Percentiles rank a stretch among this genome's conserved stretches.
These are phyloP conservation scores for Cryptococcus floricola DNA, from an alignment of 1,284 basidiomycete genomes.

Conservation along the genomic window DNA sequence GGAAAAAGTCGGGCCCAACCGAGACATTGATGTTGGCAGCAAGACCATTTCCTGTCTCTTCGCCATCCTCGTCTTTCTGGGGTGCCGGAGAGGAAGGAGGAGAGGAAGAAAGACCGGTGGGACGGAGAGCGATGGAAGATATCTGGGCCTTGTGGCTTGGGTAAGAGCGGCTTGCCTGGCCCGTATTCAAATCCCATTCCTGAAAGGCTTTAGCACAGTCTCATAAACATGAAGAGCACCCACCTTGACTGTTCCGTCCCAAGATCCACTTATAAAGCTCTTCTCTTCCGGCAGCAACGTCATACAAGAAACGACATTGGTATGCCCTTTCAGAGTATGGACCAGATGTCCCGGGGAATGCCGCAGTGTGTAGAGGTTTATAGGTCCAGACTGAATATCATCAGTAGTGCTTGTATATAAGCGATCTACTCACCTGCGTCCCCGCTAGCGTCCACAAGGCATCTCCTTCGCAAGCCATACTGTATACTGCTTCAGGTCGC, in stretches of 20 bases:
- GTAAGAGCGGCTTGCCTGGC: slow-evolving; percentile 72
- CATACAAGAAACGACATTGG: slow-evolving; percentile 79
- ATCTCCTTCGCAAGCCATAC: slow-evolving; percentile 81
- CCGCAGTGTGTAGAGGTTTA: slow-evolving; percentile 87
- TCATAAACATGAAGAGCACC: slow-evolving; percentile 41
- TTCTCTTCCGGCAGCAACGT: slow-evolving; percentile 75
- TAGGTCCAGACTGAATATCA: slow-evolving; percentile 64
- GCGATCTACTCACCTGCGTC: slow-evolving; percentile 61
- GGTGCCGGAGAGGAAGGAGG: slow-evolving; percentile 50
- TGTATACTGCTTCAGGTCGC: slow-evolving; percentile 69
- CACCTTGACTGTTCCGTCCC: slow-evolving; percentile 88
- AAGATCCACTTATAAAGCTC: slow-evolving; percentile 82
- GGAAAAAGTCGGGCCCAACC: slow-evolving; percentile 37
- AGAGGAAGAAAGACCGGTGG: slow-evolving; percentile 46
- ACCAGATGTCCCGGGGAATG: slow-evolving; percentile 82
- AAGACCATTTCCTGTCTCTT: slow-evolving; percentile 41
- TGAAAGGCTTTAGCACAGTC: slow-evolving; percentile 41
- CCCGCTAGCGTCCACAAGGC: slow-evolving; percentile 86
- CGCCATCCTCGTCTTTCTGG: slow-evolving; percentile 50
- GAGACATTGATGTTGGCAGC: slow-evolving; percentile 49
- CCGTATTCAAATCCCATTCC: slow-evolving; percentile 98
- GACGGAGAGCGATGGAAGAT: slow-evolving; percentile 73
- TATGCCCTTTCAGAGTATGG: slow-evolving; percentile 68
- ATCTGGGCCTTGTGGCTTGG: slow-evolving; percentile 82
- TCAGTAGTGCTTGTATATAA: neutral